Base-by-base conservation (phyloP, 108 stramenopile genomes). In the Skeletonema marinoi region DNA sequence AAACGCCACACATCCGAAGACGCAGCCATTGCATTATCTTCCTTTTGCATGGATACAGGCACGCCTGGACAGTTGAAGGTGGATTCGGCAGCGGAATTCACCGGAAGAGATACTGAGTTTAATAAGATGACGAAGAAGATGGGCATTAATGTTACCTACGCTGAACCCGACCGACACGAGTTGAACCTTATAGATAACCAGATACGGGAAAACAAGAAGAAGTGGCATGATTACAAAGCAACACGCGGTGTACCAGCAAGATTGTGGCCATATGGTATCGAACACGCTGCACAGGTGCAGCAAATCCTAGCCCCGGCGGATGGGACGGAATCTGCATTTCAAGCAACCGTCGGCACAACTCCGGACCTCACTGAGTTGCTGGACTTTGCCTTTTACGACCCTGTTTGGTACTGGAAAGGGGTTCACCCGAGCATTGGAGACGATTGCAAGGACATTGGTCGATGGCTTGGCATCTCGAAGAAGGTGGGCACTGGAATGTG, bases 301-400 rank as follows among this genome's bases (percentile, higher is more conserved):
- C 71, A 73, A 17, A 33, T 33, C 33, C 44, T 73, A 44, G 30
- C 63, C 46, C 5, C 44, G 21, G 25, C 1, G 31, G 38, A 10
- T 6, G 6, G 13, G 8, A 5, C 51, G 68, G 11, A 78, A 3
- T 33, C 83, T 1, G 60, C 54, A 33, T 67, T 60, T 39, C 60
- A 83, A 39, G 38, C n/a, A 4, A 19, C 80, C 11, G 75, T 74
- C 0, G 86, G 86, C 1, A 80, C 78, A 4, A 83, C 84, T 0
- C 69, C 73, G 0, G 86, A 84, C 68, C 81, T 87, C 3, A 74
- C 80, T 3, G 80, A 87, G 39, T 75, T 59, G 31, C 36, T 81
- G 2, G 84, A 87, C 32, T 87, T 87, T 51, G 73, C 31, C 1
- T 87, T 78, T 39, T 87, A 78, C 58, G 80, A 84, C 41, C 36